A percentile compares a stretch with the other conserved stretches of the same genome.
These are phyloP conservation scores for Apiospora sp. DNA, from an alignment of 2,329 filamentous ascomycete species.

Conservation along the genomic window DNA sequence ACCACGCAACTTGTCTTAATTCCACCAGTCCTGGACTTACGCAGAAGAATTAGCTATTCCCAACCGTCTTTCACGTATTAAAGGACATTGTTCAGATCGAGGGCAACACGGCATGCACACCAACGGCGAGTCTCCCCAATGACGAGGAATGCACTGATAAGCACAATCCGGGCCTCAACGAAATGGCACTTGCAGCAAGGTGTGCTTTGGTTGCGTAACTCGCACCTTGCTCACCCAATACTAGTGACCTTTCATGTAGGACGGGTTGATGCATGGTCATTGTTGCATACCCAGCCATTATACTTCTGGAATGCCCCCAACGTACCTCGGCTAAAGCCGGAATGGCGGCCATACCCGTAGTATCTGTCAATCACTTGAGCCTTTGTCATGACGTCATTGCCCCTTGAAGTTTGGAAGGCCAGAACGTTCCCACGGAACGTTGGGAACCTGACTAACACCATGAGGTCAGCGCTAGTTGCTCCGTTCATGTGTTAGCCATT, in stretches of 20 bases:
- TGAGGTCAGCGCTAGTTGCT: neutral
- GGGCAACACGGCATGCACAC: neutral
- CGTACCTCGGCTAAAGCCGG: neutral
- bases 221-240: neutral
- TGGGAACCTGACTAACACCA: neutral
- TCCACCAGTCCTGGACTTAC: neutral
- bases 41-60: neutral
- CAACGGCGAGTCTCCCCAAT: neutral
- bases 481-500: neutral
- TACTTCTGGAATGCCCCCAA: neutral
- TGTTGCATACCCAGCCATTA: neutral
- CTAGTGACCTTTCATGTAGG: neutral
- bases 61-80: neutral
- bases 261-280: neutral
- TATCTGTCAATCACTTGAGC: neutral
- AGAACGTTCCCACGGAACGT: neutral
- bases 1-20: neutral
- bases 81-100: neutral
- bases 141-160: neutral
- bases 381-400: neutral
- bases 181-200: neutral
- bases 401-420: neutral
- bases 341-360: neutral
- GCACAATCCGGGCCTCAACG: neutral
- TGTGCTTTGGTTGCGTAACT: neutral